A percentile compares a stretch with the other conserved stretches of the same genome.
Evolutionary conservation across 345 rosid genomes (phyloP).

Genomic region (Clarkia xantiana): DNA sequence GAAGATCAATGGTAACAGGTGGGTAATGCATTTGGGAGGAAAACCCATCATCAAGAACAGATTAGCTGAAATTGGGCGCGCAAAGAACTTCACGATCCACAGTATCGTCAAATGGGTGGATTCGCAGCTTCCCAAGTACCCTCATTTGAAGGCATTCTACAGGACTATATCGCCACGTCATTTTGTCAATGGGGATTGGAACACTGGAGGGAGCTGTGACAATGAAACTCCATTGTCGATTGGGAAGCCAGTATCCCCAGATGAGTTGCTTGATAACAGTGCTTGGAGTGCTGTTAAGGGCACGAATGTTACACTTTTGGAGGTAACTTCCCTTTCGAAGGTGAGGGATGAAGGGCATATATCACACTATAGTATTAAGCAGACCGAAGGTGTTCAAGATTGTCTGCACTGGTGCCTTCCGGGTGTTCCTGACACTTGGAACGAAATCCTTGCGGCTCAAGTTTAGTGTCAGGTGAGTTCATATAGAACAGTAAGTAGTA

Average conservation of each 20-base stretch:
- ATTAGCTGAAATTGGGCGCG: slow-evolving; percentile 18
- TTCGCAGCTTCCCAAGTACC: slow-evolving; percentile 21
- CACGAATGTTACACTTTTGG: slow-evolving; percentile 16
- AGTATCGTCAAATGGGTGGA: slow-evolving; percentile 38
- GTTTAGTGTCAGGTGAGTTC: slow-evolving; percentile 5
- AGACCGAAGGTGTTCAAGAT: slow-evolving; percentile 8
- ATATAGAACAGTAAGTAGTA: too few relatives aligned
- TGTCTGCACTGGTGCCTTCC: slow-evolving; percentile 42
- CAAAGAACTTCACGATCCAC: slow-evolving; percentile 33
- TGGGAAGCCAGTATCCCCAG: slow-evolving; percentile 24
- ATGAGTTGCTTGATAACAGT: slow-evolving; percentile 12
- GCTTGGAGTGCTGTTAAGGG: slow-evolving; percentile 14
- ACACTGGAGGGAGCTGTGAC: slow-evolving; percentile 33
- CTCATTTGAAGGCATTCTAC: slow-evolving; percentile 24
- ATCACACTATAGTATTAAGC: slow-evolving; percentile 12
- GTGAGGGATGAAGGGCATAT: slow-evolving; percentile 27
- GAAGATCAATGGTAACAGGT: slow-evolving; percentile 25
- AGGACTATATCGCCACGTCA: slow-evolving; percentile 37
- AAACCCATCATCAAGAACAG: slow-evolving; percentile 15
- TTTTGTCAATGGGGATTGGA: slow-evolving; percentile 38
- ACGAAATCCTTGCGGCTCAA: slow-evolving; percentile 28
- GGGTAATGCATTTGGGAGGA: slow-evolving; percentile 42
- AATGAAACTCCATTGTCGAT: slow-evolving; percentile 24
- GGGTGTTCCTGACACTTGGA: slow-evolving; percentile 44
- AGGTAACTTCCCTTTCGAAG: slow-evolving; percentile 14